phyloP scores from a whole-genome alignment of 306 rosid genomes.

The Prunus fruticosa region DNA sequence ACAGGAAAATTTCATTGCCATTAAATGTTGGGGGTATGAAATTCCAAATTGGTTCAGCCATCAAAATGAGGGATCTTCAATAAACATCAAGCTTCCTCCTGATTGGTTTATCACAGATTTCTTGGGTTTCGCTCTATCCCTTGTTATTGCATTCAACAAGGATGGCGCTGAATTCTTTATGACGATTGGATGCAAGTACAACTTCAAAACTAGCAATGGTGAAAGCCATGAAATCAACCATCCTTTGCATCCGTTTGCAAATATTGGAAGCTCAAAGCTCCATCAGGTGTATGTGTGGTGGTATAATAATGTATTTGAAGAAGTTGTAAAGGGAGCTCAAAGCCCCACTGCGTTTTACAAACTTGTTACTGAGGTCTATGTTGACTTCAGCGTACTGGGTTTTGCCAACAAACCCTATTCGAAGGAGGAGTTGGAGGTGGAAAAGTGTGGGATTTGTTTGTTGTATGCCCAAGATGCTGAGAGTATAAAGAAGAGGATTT shows the following conservation, averaged over 20 bases:
- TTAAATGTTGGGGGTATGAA: background rate
- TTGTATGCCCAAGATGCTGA: background rate
- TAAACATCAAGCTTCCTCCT: background rate
- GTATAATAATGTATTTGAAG: too few relatives aligned
- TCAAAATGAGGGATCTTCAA: slow-evolving; percentile 10
- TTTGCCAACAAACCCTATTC: background rate
- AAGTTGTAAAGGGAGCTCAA: too few relatives aligned
- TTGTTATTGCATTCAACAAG: background rate
- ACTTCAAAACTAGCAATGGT: background rate
- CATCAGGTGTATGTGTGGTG: too few relatives aligned
- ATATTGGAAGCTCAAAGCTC: too few relatives aligned
- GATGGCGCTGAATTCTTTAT: too few relatives aligned
- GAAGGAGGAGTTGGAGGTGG: background rate
- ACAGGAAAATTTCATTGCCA: background rate
- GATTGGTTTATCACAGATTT: slow-evolving; percentile 2
- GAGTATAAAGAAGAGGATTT: too few relatives aligned
- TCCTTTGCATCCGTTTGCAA: too few relatives aligned
- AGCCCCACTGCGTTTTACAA: too few relatives aligned
- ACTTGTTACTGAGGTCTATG: background rate
- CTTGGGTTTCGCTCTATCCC: slow-evolving; percentile 25
- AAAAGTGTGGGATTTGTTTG: background rate
- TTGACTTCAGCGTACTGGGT: background rate
- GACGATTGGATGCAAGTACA: background rate
- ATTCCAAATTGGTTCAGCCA: slow-evolving; percentile 20
- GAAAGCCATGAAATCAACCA: background rate